Conservation (phyloP, 345 rosid species). For the Salix exigua region DNA sequence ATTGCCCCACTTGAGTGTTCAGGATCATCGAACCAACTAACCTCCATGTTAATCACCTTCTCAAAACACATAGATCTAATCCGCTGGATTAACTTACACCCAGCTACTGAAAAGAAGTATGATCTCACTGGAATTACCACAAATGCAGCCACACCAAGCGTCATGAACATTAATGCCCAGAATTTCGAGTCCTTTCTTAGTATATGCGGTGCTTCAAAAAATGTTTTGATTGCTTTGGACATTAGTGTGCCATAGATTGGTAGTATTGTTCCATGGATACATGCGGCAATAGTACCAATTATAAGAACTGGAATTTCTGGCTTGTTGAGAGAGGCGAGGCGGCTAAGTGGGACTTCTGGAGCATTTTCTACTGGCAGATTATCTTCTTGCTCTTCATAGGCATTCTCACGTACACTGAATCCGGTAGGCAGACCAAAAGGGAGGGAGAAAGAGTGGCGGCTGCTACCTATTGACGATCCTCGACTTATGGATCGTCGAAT, state of each 20-base stretch:
- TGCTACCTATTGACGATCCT: constrained; percentile 26
- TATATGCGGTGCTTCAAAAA: constrained; percentile 53
- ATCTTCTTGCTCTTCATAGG: constrained; percentile 24
- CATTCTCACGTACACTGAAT: constrained; percentile 28
- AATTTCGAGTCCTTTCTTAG: constrained; percentile 63
- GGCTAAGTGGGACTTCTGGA: constrained; percentile 33
- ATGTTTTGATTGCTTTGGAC: constrained; percentile 53
- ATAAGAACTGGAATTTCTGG: constrained; percentile 38
- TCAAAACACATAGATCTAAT: constrained; percentile 74
- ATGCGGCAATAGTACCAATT: constrained; percentile 30
- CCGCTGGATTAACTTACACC: constrained; percentile 63
- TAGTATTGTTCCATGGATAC: constrained; percentile 38
- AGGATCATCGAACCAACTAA: constrained; percentile 79
- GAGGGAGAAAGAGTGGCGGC: constrained; percentile 48
- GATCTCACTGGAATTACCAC: constrained; percentile 45
- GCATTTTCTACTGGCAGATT: constrained; percentile 27
- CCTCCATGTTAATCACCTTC: constrained; percentile 82
- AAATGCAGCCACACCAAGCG: constrained; percentile 58
- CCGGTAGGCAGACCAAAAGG: constrained; percentile 56
- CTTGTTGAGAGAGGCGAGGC: constrained; percentile 38
- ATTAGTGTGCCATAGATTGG: constrained; percentile 62
- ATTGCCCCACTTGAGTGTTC: constrained; percentile 58
- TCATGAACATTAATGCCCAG: constrained; percentile 68
- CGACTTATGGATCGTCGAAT: constrained; percentile 11
- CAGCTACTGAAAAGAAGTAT: constrained; percentile 71